Evolutionary conservation across 2,329 filamentous ascomycete species (phyloP), one percentile per base, ranked within the genome.

Genomic region (Talaromyces rugulosus): DNA sequence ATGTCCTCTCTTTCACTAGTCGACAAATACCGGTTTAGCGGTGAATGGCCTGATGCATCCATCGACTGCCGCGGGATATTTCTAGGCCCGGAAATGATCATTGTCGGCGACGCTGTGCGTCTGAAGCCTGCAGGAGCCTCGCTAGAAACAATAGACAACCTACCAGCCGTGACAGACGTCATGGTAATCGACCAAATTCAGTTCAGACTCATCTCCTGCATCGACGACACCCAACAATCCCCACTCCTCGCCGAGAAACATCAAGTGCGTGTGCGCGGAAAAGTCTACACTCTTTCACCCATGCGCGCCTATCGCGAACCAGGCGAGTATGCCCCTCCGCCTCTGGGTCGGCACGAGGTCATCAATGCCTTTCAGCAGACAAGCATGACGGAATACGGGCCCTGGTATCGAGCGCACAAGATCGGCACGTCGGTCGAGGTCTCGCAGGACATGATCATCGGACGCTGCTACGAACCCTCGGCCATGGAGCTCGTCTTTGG

Each of bases 1-100:
- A 80, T 82, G 69, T 80, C 83, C 1, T 83, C 82, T 0, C 76
- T 85, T 60, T 83, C 81, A 7, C 66, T 87, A 0, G 61, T 85
- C 1, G 80, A 82, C 7, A 84, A 81, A 58, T 77, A 80, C 58
- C 78, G 76, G 28, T 84, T 87, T 68, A 77, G 72, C 27, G 85
- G 85, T 0, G 70, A 65, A 1, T 87, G 85, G 83, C 83, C 84
- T 0, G 71, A 81, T 16, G 83, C 82, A 0, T 75, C 72, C 0
- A 76, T 88, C n/a, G 80, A 78, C 58, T 82, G 78, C 62, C 77
- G 78, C 56, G 85, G 82, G 0, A 77, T 87, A 6, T 87, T 81
- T 63, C 69, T 88, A 2, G 85, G 86, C 0, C 68, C 81, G 3
- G 86, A 88, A 67, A 72, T 87, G 33, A 69, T 87, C 11, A 73